Conservation (phyloP, 2,329 filamentous ascomycete species). For the Fusarium albidum region DNA sequence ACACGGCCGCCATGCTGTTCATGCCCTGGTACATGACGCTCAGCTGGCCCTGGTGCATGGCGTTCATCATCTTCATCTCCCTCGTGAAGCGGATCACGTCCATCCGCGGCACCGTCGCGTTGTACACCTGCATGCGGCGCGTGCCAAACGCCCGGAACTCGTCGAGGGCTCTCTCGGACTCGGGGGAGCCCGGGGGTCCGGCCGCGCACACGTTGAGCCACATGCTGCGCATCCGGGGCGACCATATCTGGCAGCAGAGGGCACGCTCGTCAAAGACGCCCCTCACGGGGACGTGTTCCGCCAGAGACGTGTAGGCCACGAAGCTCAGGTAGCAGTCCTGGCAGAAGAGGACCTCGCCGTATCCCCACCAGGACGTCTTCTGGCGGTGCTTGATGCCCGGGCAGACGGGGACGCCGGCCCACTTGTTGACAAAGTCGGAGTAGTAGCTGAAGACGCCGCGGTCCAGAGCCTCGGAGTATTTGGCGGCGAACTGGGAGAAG, state of each 20-base stretch:
- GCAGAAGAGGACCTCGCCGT: conserved; percentile 44
- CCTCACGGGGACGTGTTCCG: conserved; percentile 37
- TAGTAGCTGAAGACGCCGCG: conserved; percentile 44
- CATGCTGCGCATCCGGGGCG: conserved; percentile 48
- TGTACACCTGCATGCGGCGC: conserved; percentile 41
- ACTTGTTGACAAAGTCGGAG: conserved; percentile 40
- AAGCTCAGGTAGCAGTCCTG: conserved; percentile 46
- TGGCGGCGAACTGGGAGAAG: conserved; percentile 36
- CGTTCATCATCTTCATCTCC: conserved; percentile 43
- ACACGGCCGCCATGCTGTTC: conserved; percentile 39
- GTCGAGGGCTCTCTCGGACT: conserved; percentile 35
- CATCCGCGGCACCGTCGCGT: conserved; percentile 42
- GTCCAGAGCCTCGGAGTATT: conserved; percentile 43
- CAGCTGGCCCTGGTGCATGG: conserved; percentile 44
- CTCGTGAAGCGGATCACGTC: conserved; percentile 40
- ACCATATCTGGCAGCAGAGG: conserved; percentile 49
- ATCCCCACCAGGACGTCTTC: conserved; percentile 47
- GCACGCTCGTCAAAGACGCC: conserved; percentile 33
- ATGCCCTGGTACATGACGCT: conserved; percentile 47
- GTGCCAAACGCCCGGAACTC: conserved; percentile 41
- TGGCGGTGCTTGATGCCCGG: conserved; percentile 38
- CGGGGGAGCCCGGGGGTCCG: conserved; percentile 36
- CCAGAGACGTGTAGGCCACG: conserved; percentile 40
- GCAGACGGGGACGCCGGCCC: conserved; percentile 41
- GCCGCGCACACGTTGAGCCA: conserved; percentile 42